phyloP scores from a whole-genome alignment of 2,329 filamentous ascomycete species.

The Clonostachys chloroleuca region DNA sequence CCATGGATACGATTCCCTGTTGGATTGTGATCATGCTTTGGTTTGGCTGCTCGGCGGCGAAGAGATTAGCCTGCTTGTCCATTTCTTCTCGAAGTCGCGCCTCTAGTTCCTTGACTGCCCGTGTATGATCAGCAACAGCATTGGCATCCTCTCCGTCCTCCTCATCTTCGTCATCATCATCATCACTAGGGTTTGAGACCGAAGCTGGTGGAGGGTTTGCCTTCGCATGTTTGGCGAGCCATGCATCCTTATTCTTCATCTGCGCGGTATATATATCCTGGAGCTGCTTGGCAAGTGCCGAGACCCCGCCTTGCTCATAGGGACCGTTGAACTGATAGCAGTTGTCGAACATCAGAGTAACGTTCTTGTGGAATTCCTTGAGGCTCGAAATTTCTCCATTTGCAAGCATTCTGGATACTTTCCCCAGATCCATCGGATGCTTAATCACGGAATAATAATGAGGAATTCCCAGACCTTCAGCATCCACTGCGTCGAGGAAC shows the following conservation, averaged over 20 bases:
- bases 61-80: conserved; percentile 49
- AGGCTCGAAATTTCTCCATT: conserved; percentile 74
- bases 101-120: conserved; percentile 45
- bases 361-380: conserved; percentile 82
- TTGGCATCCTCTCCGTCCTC: conserved; percentile 43
- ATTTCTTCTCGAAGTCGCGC: conserved; percentile 51
- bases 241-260: conserved; percentile 76
- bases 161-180: conserved; percentile 67
- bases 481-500: conserved; percentile 84
- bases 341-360: conserved; percentile 81
- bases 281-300: conserved; percentile 65
- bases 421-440: conserved; percentile 90
- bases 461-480: conserved; percentile 89
- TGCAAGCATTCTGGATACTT: conserved; percentile 74
- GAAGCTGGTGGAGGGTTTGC: conserved; percentile 46
- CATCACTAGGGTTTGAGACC: conserved; percentile 64
- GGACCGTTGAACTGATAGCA: conserved; percentile 84
- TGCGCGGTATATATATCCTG: conserved; percentile 71
- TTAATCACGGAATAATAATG: conserved; percentile 92
- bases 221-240: conserved; percentile 71
- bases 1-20: conserved; percentile 56
- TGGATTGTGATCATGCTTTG: conserved; percentile 50
- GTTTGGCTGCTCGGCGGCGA: conserved; percentile 45
- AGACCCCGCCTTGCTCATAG: conserved; percentile 59
- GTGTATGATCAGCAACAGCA: conserved; percentile 33